Base-by-base conservation (phyloP, 805 yeast genomes). In the Metschnikowia santaceciliae region DNA sequence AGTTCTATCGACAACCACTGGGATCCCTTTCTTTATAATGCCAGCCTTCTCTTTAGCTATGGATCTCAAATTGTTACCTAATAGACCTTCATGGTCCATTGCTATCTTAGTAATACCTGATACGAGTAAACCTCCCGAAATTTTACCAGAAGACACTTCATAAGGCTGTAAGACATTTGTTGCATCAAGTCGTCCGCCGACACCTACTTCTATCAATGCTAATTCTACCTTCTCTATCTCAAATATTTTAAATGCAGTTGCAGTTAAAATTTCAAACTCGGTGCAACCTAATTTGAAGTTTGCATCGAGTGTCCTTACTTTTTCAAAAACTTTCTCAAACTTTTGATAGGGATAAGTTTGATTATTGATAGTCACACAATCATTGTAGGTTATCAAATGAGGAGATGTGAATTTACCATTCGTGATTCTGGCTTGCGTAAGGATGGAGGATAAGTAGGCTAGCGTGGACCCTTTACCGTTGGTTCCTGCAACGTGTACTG, bases 381-480 rank as follows among this genome's bases (percentile, higher is more conserved):
- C 98, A 60, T 86, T 81, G 38, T 85, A 79, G 42, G 80, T 70
- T 2, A 89, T 58, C 58, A 92, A 66, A 68, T 91, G 96, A 1
- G 99, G 99, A 3, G 96, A 86, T 1, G 95, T 90, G 71, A 90
- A 92, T 54, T 85, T 79, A 0, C 98, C 98, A 47, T 83, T 81
- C 26, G 67, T 62, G 38, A 79, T 67, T 1, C 70, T 71, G 20
- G 80, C 73, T 13, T 66, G 64, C 19, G 80, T 74, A 23, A 91
- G 66, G 2, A 85, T 74, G 15, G 90, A 81, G 3, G 90, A 76
- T 7, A 94, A 52, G 63, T 90, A 91, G 0, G 97, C 84, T 52
- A 96, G 83, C 0, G 91, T 88, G 0, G 97, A 90, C 0, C 99
- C 99, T 63, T 92, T 92, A 0, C 99, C 99, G 63, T 92, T 92